phyloP scores from a whole-genome alignment of 129 eudicot genomes.

The Oenanthe sinensis region DNA sequence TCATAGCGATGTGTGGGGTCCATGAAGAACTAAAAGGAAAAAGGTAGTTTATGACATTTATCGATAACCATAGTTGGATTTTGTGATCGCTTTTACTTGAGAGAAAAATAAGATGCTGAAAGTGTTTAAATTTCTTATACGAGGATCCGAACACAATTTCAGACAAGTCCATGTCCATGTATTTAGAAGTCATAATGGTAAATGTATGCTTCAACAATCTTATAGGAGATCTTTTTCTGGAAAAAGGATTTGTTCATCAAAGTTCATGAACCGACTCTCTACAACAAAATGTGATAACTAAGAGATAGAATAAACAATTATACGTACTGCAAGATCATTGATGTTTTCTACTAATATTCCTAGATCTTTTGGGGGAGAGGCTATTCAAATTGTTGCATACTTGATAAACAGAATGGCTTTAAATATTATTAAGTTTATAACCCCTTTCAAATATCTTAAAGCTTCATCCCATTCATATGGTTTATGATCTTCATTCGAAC shows the following conservation, averaged over 20 bases:
- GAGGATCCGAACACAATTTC: background rate
- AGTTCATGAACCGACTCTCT: background rate
- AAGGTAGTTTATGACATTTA: background rate
- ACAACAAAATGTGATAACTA: background rate
- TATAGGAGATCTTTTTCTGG: background rate
- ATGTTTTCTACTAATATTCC: background rate
- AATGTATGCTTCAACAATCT: background rate
- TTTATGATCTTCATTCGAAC: background rate
- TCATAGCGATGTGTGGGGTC: background rate
- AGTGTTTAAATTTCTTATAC: background rate
- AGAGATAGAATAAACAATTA: background rate
- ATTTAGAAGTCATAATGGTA: background rate
- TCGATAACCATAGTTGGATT: background rate
- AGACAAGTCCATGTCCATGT: background rate
- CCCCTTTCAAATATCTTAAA: no score
- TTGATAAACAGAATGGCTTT: no score
- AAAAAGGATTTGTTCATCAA: background rate
- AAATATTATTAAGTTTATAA: no score
- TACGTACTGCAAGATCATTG: background rate
- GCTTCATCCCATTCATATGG: no score
- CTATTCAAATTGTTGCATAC: background rate
- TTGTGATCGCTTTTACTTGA: background rate
- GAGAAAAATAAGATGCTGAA: background rate
- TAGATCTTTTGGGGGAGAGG: background rate
- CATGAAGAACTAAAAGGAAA: background rate